A percentile compares a stretch with the other conserved stretches of the same genome.
These are phyloP conservation scores for Pythium periplocum DNA, from an alignment of 352 stramenopile genomes.

Conservation along the genomic window DNA sequence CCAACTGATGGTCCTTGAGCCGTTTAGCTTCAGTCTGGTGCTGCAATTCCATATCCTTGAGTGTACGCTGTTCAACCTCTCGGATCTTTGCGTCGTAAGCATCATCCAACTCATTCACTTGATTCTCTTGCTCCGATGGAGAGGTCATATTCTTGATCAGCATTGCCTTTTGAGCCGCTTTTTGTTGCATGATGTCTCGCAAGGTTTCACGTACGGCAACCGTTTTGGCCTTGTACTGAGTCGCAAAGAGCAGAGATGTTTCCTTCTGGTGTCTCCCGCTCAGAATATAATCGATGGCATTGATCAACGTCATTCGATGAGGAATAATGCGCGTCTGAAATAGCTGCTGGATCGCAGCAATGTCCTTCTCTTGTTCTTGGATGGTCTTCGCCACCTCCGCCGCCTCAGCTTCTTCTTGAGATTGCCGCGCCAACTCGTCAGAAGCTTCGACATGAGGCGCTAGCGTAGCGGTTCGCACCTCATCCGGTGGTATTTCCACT, in stretches of 20 bases:
- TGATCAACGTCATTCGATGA: conserved; percentile 42
- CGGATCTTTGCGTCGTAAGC: conserved; percentile 37
- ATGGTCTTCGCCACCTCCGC: conserved; percentile 14
- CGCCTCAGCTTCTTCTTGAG: conserved; percentile 6
- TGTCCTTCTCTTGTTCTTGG: conserved; percentile 27
- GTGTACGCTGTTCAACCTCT: conserved; percentile 24
- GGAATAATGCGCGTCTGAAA: conserved; percentile 45
- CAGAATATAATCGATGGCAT: conserved; percentile 51
- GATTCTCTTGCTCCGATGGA: conserved; percentile 9
- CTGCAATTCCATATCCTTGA: conserved; percentile 20
- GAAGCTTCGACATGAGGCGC: neutral
- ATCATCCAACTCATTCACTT: conserved; percentile 30
- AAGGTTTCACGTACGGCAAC: conserved; percentile 25
- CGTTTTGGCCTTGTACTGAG: conserved; percentile 19
- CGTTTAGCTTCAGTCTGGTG: conserved; percentile 23
- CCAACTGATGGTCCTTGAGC: conserved; percentile 37
- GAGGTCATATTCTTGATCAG: conserved; percentile 13
- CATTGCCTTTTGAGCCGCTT: conserved; percentile 37
- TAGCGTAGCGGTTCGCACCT: neutral
- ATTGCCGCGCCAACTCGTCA: neutral
- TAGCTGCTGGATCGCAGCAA: conserved; percentile 51
- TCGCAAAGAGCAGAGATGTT: conserved; percentile 26
- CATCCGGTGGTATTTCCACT: conserved; percentile 11
- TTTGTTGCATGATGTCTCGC: conserved; percentile 37
- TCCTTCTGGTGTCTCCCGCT: conserved; percentile 50